These are phyloP conservation scores for Alternaria panax DNA, from an alignment of 2,329 filamentous ascomycete species.

Conservation along the genomic window DNA sequence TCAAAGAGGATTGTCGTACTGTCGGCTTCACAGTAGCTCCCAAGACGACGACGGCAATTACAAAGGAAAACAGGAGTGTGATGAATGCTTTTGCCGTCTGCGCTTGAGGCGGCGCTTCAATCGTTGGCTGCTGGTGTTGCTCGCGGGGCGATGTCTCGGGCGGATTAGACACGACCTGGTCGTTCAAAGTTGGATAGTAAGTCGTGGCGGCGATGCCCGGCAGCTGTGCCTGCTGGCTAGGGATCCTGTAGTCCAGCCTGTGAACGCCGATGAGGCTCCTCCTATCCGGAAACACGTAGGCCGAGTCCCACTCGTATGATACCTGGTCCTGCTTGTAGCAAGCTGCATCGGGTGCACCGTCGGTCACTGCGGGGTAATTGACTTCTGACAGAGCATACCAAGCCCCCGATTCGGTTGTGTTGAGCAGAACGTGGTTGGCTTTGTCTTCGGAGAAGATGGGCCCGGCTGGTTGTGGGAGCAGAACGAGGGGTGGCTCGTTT, in stretches of 20 bases:
- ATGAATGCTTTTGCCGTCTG: constrained; percentile 23
- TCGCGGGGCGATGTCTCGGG: constrained; percentile 31
- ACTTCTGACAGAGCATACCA: constrained; percentile 94
- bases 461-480: constrained; percentile 84
- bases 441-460: constrained; percentile 57
- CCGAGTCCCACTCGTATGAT: constrained; percentile 36
- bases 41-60: constrained; percentile 15
- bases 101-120: constrained; percentile 30
- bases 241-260: constrained; percentile 39
- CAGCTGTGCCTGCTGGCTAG: constrained; percentile 28
- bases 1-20: constrained; percentile 20
- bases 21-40: constrained; percentile 25
- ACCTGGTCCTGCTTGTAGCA: constrained; percentile 57
- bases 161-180: constrained; percentile 30
- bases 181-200: constrained; percentile 27
- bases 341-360: constrained; percentile 66
- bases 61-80: constrained; percentile 12
- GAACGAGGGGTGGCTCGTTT: constrained; percentile 76
- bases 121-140: constrained; percentile 18
- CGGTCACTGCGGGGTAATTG: constrained; percentile 84
- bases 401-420: constrained; percentile 82
- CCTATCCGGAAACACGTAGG: constrained; percentile 40
- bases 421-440: constrained; percentile 72
- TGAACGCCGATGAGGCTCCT: constrained; percentile 52
- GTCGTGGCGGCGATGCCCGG: constrained; percentile 39